phyloP scores from a whole-genome alignment of 805 yeast species.

The Candida loeiensis region DNA sequence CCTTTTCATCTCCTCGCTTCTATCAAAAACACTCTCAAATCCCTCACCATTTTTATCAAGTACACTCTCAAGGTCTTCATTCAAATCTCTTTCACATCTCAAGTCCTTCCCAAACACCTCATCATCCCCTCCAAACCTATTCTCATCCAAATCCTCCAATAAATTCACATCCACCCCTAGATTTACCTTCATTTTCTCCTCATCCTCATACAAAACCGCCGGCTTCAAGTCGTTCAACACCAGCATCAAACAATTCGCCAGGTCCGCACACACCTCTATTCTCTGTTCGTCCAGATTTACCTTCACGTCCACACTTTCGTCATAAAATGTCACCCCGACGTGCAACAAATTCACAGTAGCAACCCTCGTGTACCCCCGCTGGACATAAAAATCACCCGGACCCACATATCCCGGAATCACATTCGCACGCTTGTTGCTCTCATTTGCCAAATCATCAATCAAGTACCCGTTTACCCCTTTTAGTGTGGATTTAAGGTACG shows the following conservation, averaged over 20 bases:
- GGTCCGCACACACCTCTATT: constrained; percentile 76
- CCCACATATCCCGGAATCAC: constrained; percentile 18
- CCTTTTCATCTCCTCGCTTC: too few relatives aligned
- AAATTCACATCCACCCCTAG: constrained; percentile 34
- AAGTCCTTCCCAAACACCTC: background rate
- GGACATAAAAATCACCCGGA: constrained; percentile 35
- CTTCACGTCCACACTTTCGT: constrained; percentile 39
- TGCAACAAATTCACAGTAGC: constrained; percentile 43
- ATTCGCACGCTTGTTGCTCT: constrained; percentile 4
- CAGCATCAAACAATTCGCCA: constrained; percentile 68
- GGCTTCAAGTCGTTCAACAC: constrained; percentile 67
- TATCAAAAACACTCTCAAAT: too few relatives aligned
- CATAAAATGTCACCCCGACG: constrained; percentile 29
- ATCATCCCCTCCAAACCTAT: constrained; percentile 2
- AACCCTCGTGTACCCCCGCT: constrained; percentile 52
- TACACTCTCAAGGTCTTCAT: background rate
- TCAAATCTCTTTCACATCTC: background rate
- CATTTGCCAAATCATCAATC: constrained; percentile 54
- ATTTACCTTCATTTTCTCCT: constrained; percentile 51
- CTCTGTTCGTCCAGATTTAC: constrained; percentile 46
- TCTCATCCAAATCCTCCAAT: constrained; percentile 34
- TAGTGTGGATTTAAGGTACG: constrained; percentile 42
- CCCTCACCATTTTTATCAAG: background rate
- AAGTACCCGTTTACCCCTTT: constrained; percentile 50
- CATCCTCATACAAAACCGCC: constrained; percentile 58